Evolutionary conservation across 495 filamentous ascomycete genomes (phyloP).

Genomic region (Xylaria sp.): DNA sequence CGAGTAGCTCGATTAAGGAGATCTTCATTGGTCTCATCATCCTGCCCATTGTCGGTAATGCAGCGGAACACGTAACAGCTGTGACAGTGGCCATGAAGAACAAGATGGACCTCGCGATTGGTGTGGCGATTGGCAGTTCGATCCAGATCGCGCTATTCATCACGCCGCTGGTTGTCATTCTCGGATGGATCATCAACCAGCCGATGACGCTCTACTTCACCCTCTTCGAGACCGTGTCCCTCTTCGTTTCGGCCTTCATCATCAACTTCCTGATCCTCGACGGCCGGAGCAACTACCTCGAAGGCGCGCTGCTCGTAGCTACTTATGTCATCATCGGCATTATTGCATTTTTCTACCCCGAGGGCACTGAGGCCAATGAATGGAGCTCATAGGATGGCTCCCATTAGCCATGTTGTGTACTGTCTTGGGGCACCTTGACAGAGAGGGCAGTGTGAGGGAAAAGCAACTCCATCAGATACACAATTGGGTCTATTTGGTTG

Average conservation of each 20-base stretch:
- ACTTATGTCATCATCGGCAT: constrained; percentile 83
- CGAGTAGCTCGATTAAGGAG: constrained; percentile 67
- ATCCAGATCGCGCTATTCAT: constrained; percentile 93
- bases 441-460: not conserved
- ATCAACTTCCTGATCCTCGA: constrained; percentile 92
- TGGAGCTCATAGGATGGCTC: constrained; percentile 37
- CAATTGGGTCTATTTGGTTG: not conserved
- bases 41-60: constrained; percentile 89
- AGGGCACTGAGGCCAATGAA: constrained; percentile 55
- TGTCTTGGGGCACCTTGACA: not conserved
- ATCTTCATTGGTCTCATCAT: constrained; percentile 90
- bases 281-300: constrained; percentile 86
- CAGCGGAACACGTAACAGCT: constrained; percentile 90
- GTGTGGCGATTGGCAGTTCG: constrained; percentile 84
- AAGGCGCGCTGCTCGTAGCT: constrained; percentile 81
- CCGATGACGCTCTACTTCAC: constrained; percentile 92
- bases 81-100: constrained; percentile 90
- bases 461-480: not conserved
- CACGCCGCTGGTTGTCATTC: constrained; percentile 84
- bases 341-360: constrained; percentile 70
- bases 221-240: constrained; percentile 84
- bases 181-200: constrained; percentile 85
- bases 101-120: constrained; percentile 95
- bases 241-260: constrained; percentile 87
- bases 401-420: not conserved